Base-by-base conservation (phyloP, 2,329 filamentous ascomycete genomes). In the Fusarium musae region DNA sequence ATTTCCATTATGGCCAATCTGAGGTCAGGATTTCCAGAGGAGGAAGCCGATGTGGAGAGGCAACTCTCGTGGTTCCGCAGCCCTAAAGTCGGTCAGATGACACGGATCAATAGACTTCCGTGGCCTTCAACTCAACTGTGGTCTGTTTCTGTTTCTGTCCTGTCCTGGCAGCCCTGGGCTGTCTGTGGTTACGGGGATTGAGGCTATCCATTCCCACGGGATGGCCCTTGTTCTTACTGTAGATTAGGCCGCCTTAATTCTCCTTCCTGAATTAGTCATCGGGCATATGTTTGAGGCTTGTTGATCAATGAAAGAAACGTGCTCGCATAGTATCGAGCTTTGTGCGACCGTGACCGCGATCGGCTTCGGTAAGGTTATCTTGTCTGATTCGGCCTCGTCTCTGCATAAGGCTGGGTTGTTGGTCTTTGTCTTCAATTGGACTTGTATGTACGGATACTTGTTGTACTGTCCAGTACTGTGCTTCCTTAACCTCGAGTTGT, bases 161-260 rank as follows among this genome's bases (percentile, higher is more conserved):
- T 49, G 69, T 30, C 61, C 66, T 34, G 32, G 13, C 42, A 43
- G 69, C 26, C 61, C 66, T 34, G 32, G 13, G 13, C 13, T 69
- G n/a, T 21, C 30, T 42, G 36, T 54, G 39, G 53, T 57, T 73
- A 54, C 59, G 57, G 52, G 66, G 67, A 73, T 74, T 42, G 53
- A 63, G 46, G 37, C 57, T 73, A 67, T 64, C 71, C 59, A 71
- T 65, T 70, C 67, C 59, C 71, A 69, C 59, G 71, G 71, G 54
- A 72, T 59, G 47, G 50, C 43, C 61, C 71, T 46, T 74, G 53
- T 26, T 36, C 43, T 42, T 40, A 28, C n/a, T 43, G n/a, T 36
- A 63, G 52, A 49, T 36, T 60, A 59, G 62, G 65, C 57, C 57
- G 71, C 71, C 68, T 64, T 74, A 40, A 40, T 62, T 59, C 28